phyloP scores from a whole-genome alignment of 163 green algal genomes.

The Chlamydomonas reinhardtii region DNA sequence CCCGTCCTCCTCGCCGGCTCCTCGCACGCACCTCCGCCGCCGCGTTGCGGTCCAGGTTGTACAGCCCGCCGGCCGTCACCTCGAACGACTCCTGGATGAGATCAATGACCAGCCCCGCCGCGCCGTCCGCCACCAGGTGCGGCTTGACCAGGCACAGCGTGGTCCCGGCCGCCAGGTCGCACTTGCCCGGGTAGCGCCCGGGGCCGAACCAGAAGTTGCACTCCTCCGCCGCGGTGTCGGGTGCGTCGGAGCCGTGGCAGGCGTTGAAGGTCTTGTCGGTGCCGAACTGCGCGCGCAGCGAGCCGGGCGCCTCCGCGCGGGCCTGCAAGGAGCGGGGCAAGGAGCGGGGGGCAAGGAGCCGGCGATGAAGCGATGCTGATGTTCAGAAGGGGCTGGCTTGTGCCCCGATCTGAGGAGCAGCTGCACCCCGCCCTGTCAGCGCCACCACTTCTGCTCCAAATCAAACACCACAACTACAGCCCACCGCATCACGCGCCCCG shows the following conservation, averaged over 20 bases:
- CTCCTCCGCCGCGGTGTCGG: slow-evolving; percentile 74
- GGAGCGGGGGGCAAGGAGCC: neutral
- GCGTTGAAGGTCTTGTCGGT: slow-evolving; percentile 78
- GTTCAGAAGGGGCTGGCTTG: too few relatives aligned
- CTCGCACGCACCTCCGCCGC: slow-evolving; percentile 14
- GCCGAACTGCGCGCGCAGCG: slow-evolving; percentile 70
- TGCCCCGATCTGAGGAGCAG: too few relatives aligned
- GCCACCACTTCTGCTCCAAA: too few relatives aligned
- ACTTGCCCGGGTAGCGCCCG: slow-evolving; percentile 53
- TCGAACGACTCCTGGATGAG: slow-evolving; percentile 69
- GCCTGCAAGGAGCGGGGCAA: slow-evolving; percentile 8
- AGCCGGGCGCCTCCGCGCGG: slow-evolving; percentile 58
- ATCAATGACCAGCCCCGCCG: slow-evolving; percentile 70
- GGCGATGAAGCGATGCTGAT: too few relatives aligned
- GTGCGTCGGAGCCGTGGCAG: slow-evolving; percentile 76
- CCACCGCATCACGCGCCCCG: neutral
- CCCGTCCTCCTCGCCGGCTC: neutral
- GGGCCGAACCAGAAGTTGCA: slow-evolving; percentile 75
- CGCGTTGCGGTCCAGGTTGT: slow-evolving; percentile 70
- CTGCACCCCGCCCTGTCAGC: too few relatives aligned
- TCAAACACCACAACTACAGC: too few relatives aligned
- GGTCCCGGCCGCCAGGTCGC: slow-evolving; percentile 57
- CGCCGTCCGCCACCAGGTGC: slow-evolving; percentile 71
- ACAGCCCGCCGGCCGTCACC: slow-evolving; percentile 72
- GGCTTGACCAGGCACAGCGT: slow-evolving; percentile 83